A percentile compares a stretch with the other conserved stretches of the same genome.
Evolutionary conservation across 2,329 filamentous ascomycete genomes (phyloP).

Genomic region (Scortechinia acanthostroma): DNA sequence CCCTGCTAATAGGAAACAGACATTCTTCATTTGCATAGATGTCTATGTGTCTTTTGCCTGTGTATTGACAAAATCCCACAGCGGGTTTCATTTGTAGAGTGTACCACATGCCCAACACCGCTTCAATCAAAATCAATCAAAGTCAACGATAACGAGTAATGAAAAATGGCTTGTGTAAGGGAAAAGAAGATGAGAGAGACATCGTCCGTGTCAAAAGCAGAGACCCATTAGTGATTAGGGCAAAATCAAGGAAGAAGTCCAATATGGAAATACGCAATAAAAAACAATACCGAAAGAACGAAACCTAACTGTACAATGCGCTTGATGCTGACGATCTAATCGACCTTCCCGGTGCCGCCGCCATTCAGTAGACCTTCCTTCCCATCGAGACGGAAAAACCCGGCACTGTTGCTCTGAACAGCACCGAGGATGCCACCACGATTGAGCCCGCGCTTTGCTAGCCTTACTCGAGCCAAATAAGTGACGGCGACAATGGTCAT

Average conservation of each 20-base stretch:
- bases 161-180: no score
- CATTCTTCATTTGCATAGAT: no score
- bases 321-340: slow-evolving; percentile 17
- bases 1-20: no score
- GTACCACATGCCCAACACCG: background rate
- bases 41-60: no score
- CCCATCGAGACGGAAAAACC: slow-evolving; percentile 36
- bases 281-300: background rate
- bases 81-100: background rate
- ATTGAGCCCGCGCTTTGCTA: slow-evolving; percentile 13
- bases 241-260: background rate
- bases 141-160: no score
- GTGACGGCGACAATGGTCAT: slow-evolving; percentile 19
- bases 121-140: background rate
- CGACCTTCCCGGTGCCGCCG: slow-evolving; percentile 31
- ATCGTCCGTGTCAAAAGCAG: no score
- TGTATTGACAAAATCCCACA: no score
- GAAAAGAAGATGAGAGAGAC: no score
- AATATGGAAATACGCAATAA: background rate
- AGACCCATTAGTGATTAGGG: no score
- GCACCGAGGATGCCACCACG: slow-evolving; percentile 12
- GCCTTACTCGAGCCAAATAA: slow-evolving; percentile 16
- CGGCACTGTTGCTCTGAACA: slow-evolving; percentile 20
- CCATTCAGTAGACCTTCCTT: slow-evolving; percentile 34
- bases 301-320: background rate